phyloP scores from a whole-genome alignment of 2,329 filamentous ascomycete genomes.

The Pestalotiopsis fici region DNA sequence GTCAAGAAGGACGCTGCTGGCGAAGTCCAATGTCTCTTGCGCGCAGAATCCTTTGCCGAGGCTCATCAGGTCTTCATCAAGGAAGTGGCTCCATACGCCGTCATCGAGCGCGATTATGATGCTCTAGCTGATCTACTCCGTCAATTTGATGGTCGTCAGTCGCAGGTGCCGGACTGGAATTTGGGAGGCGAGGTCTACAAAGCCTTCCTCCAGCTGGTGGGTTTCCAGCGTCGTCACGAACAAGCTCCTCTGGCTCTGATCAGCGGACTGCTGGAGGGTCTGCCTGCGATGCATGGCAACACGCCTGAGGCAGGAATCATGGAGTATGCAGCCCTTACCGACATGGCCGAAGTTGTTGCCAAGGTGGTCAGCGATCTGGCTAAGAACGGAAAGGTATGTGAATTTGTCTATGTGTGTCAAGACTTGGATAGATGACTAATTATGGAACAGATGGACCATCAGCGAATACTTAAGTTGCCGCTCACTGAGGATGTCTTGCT shows the following conservation, averaged over 20 bases:
- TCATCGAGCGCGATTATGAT: conserved; percentile 81
- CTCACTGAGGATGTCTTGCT: conserved; percentile 34
- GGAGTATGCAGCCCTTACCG: conserved; percentile 33
- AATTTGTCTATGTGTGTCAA: not conserved
- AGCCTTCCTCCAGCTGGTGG: conserved; percentile 57
- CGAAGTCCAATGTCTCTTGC: conserved; percentile 80
- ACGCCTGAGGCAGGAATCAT: conserved; percentile 30
- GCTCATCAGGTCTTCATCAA: conserved; percentile 83
- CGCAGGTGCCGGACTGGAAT: conserved; percentile 71
- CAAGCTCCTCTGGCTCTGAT: conserved; percentile 46
- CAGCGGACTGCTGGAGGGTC: conserved; percentile 56
- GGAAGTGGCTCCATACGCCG: conserved; percentile 76
- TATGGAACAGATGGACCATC: conserved; percentile 27
- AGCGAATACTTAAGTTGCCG: conserved; percentile 31
- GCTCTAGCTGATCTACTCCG: conserved; percentile 68
- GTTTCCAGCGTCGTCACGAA: conserved; percentile 36
- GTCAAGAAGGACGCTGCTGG: conserved; percentile 66
- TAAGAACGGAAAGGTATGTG: conserved; percentile 29
- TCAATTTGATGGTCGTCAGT: conserved; percentile 67
- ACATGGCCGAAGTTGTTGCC: conserved; percentile 34
- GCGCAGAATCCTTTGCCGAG: conserved; percentile 73
- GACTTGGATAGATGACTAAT: not conserved
- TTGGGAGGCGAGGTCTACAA: conserved; percentile 79
- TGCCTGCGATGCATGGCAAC: conserved; percentile 54
- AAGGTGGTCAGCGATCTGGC: conserved; percentile 30